Base-by-base conservation (phyloP, 2,329 filamentous ascomycete species). In the Trichoderma sp. region DNA sequence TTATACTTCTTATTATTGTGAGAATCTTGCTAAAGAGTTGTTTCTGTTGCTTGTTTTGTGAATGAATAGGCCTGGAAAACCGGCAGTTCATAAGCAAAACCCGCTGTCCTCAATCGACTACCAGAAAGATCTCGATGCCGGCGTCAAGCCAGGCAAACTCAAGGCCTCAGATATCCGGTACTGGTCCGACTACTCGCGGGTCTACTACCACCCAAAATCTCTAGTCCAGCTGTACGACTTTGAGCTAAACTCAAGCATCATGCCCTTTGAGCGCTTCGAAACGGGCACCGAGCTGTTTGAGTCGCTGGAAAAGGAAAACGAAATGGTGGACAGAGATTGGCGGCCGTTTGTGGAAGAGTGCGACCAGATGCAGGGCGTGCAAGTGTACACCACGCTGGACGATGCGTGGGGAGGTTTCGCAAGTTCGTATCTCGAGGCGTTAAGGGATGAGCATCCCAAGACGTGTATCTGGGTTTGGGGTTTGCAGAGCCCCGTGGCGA, bases 101-200 rank as follows among this genome's bases (percentile, higher is more conserved):
- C 85, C 87, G 9, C 93, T 98, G 67, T 83, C 86, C 47, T 88
- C 88, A 72, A 94, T 89, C 78, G 85, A 89, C 61, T 98, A 97
- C 80, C 94, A 97, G 78, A 87, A 89, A 77, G 92, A 90, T 74
- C 88, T 98, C 3, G 93, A 98, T 75, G 82, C 89, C 34, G 94
- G 94, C 26, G 80, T 88, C 3, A 86, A 91, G 6, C 88, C 92
- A 0, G 87, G 92, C 0, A 83, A 85, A 67, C 86, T 97, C 23
- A 91, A 87, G 1, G 85, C 90, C 1, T 88, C 90, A 7, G 88
- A 88, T 12, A 92, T 98, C n/a, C 89, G 94, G 68, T 98, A 96
- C 83, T 99, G 96, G 95, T 97, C 94, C 36, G 96, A 99, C 81
- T 98, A 94, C 81, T 97, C 93, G 76, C 90, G 94, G 30, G 88